Percentiles rank a stretch among this genome's conserved stretches.
These are phyloP conservation scores for Suillus plorans DNA, from an alignment of 768 basidiomycete genomes.

Conservation along the genomic window DNA sequence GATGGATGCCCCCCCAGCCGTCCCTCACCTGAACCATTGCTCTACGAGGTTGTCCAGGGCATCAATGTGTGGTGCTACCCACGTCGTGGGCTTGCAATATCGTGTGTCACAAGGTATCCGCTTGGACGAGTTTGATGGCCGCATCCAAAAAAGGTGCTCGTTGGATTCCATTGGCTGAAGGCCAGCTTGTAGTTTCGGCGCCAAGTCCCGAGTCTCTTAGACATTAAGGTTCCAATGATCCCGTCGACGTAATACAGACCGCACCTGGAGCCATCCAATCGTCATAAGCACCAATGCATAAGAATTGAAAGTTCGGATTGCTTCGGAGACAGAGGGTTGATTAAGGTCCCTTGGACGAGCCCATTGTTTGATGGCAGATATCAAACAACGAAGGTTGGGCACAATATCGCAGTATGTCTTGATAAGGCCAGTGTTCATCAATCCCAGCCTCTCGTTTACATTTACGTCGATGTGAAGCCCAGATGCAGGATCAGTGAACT, in stretches of 20 bases:
- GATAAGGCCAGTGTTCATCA: slow-evolving; percentile 51
- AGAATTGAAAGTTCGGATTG: slow-evolving; percentile 51
- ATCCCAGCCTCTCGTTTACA: slow-evolving; percentile 60
- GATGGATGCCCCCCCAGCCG: slow-evolving; percentile 7
- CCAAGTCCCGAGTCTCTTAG: slow-evolving; percentile 38
- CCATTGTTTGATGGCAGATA: slow-evolving; percentile 58
- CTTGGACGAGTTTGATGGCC: slow-evolving; percentile 11
- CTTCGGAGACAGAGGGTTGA: slow-evolving; percentile 31
- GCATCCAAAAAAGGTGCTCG: slow-evolving; percentile 32
- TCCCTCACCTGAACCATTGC: slow-evolving; percentile 45
- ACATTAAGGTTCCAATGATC: neutral
- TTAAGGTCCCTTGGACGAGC: slow-evolving; percentile 55
- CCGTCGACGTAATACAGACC: slow-evolving; percentile 3
- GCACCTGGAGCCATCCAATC: slow-evolving; percentile 57
- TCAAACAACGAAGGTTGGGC: slow-evolving; percentile 44
- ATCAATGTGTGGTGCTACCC: slow-evolving; percentile 10
- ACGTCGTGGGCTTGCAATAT: slow-evolving; percentile 18
- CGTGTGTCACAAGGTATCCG: slow-evolving; percentile 33
- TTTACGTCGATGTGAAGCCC: slow-evolving; percentile 54
- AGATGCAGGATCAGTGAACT: slow-evolving; percentile 45
- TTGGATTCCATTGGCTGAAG: slow-evolving; percentile 18
- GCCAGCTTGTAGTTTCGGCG: slow-evolving; percentile 55
- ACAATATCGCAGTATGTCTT: slow-evolving; percentile 47
- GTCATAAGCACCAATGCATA: slow-evolving; percentile 64
- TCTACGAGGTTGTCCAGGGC: slow-evolving; percentile 26